Evolutionary conservation across 2,329 filamentous ascomycete genomes (phyloP).

Genomic region (Boeremia lycopersici): DNA sequence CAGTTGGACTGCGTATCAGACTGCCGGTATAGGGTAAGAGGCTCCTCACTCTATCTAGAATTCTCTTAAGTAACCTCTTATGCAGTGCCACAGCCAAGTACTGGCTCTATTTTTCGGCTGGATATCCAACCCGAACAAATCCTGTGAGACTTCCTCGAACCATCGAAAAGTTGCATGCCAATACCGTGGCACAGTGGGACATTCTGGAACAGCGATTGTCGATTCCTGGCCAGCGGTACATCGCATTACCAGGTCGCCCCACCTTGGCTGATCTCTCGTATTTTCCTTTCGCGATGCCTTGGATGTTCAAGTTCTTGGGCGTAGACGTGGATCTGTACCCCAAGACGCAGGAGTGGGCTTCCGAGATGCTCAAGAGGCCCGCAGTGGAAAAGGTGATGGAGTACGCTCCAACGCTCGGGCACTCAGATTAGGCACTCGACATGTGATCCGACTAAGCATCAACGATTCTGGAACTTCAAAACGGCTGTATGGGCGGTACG

Average conservation of each 20-base stretch:
- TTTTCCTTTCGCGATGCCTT: slow-evolving; percentile 48
- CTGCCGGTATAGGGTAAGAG: slow-evolving; percentile 43
- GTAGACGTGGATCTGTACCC: slow-evolving; percentile 43
- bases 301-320: slow-evolving; percentile 45
- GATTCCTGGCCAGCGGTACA: slow-evolving; percentile 34
- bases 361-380: no score
- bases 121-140: neutral
- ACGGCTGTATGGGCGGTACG: no score
- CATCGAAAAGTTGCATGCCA: slow-evolving; percentile 26
- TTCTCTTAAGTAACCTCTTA: neutral
- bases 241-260: slow-evolving; percentile 45
- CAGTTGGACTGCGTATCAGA: slow-evolving; percentile 47
- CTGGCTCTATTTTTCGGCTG: slow-evolving; percentile 41
- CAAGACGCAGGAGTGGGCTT: slow-evolving; percentile 35
- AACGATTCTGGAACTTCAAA: no score
- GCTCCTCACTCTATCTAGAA: neutral
- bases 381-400: no score
- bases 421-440: no score
- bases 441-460: no score
- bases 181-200: slow-evolving; percentile 21
- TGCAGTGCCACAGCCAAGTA: slow-evolving; percentile 40
- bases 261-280: slow-evolving; percentile 47
- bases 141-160: slow-evolving; percentile 25
- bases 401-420: no score
- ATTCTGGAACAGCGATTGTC: slow-evolving; percentile 21